Evolutionary conservation across 169 alveolate species (phyloP).

Genomic region (Miamiensis avidus): DNA sequence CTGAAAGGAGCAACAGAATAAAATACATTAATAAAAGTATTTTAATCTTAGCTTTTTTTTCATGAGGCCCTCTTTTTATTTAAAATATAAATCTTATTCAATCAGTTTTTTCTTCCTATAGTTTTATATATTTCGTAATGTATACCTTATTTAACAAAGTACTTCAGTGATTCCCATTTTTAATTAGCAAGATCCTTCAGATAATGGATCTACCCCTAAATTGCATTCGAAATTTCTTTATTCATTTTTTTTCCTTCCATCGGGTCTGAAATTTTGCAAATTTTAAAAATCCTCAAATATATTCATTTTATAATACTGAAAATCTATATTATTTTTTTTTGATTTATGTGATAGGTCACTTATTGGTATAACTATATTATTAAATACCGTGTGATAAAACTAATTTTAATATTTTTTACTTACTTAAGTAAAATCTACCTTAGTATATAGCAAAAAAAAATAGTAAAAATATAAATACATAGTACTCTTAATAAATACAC

Average conservation of each 20-base stretch:
- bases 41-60: neutral
- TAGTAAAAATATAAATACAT: no score
- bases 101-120: neutral
- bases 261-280: neutral
- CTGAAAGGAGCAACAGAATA: neutral
- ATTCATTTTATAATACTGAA: no score
- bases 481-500: no score
- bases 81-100: no score
- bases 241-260: neutral
- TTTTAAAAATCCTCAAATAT: neutral
- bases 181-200: neutral
- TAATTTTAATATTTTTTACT: no score
- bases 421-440: no score
- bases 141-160: neutral
- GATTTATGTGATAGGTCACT: no score
- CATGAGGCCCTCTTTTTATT: neutral
- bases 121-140: no score
- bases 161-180: neutral
- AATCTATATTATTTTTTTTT: no score
- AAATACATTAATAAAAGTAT: neutral
- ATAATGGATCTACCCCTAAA: neutral
- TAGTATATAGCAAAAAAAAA: no score
- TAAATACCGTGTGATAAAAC: no score
- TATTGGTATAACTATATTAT: no score
- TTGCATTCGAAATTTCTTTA: neutral